A percentile compares a stretch with the other conserved stretches of the same genome.
Evolutionary conservation across 352 stramenopile genomes (phyloP).

Genomic region (Globisporangium nagaii): DNA sequence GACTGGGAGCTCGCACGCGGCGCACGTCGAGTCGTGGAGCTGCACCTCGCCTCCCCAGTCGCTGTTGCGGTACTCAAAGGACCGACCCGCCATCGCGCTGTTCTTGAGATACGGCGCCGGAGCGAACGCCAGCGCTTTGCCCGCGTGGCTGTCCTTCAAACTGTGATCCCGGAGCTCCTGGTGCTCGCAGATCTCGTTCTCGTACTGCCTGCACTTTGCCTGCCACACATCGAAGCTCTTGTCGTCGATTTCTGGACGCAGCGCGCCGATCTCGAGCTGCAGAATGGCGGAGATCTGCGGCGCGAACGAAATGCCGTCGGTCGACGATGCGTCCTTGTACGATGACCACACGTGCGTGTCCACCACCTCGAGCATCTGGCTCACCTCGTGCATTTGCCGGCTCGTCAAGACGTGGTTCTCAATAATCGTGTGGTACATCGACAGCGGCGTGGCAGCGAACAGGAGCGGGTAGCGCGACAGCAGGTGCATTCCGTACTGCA

Average conservation of each 20-base stretch:
- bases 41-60: constrained; percentile 86
- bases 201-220: constrained; percentile 51
- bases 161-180: constrained; percentile 4
- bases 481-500: constrained; percentile 50
- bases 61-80: constrained; percentile 80
- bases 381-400: constrained; percentile 57
- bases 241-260: constrained; percentile 36
- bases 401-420: constrained; percentile 63
- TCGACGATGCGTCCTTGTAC: constrained; percentile 57
- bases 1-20: constrained; percentile 67
- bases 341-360: constrained; percentile 79
- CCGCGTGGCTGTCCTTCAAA: not conserved
- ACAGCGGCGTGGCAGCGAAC: constrained; percentile 53
- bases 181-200: constrained; percentile 18
- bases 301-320: constrained; percentile 50
- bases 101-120: not conserved
- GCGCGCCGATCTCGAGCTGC: constrained; percentile 45
- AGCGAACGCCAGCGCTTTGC: not conserved
- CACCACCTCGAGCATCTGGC: constrained; percentile 72
- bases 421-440: constrained; percentile 78
- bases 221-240: constrained; percentile 50
- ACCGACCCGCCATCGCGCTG: constrained; percentile 24
- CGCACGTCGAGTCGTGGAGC: constrained; percentile 74
- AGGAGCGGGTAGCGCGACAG: constrained; percentile 58
- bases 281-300: constrained; percentile 67